Base-by-base conservation (phyloP, 345 rosid genomes). In the Eucalyptus cladocalyx region DNA sequence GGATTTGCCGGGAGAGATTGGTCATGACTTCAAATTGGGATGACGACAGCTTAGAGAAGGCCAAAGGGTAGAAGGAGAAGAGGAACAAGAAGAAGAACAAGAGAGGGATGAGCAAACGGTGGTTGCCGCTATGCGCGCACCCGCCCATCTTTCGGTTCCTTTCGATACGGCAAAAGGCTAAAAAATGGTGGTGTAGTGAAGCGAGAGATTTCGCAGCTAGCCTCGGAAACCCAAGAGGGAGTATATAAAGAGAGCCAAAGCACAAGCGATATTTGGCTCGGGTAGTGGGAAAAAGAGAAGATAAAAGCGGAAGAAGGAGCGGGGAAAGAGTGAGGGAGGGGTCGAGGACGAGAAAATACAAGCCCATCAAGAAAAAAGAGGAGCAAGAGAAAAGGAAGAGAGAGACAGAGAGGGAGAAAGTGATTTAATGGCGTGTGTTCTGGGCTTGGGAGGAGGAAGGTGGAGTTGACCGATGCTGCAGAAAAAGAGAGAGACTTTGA, bases 1-100 rank as follows among this genome's bases (percentile, higher is more conserved):
- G 88, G 5, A 94, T 93, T 7, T 60, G 34, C 34, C n/a, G 40
- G n/a, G 94, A 93, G 87, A 96, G 89, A 28, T 62, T 83, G 90
- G 72, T 86, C 97, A 97, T 95, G 81, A 87, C 88, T 81, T 4
- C 58, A 51, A 24, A 91, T 90, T 96, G 99, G 90, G 85, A 86
- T 28, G 80, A 18, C 6, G 26, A 34, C 23, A 92, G 87, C 86
- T 91, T 89, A 80, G 93, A 92, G 86, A 88, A 89, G 56, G 86
- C 94, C 8, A 56, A 54, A 58, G 93, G 91, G 49, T 65, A 88
- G 43, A 18, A 69, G 80, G 80, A 69, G 88, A 56, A 56, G 80
- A 42, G 37, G 24, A 89, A 88, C 9, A 2, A n/a, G 40, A 67
- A n/a, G 81, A 87, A 88, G 14, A 86, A 69, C 62, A 26, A 49